Evolutionary conservation across 805 yeast species (phyloP).

Genomic region (Kuraishia piskuri): DNA sequence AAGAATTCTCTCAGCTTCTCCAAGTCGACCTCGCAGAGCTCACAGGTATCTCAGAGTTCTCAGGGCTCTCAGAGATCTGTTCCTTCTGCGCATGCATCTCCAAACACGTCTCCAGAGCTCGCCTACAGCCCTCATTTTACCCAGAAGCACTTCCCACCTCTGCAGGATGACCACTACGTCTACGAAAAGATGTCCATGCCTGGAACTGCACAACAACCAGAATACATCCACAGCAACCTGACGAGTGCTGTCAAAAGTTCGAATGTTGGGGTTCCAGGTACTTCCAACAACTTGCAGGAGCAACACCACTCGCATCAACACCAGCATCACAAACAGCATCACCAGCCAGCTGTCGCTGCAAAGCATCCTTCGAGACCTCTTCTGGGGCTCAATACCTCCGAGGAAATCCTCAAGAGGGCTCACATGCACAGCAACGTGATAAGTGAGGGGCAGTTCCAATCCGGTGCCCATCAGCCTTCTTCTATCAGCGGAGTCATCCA

Average conservation of each 20-base stretch:
- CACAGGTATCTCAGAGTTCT: not conserved
- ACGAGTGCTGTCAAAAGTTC: not conserved
- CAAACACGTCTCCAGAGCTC: not conserved
- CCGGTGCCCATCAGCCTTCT: not conserved
- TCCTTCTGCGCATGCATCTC: not conserved
- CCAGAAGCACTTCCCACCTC: not conserved
- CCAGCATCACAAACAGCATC: not conserved
- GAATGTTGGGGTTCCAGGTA: not conserved
- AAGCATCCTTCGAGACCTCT: too few relatives aligned
- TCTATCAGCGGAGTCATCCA: not conserved
- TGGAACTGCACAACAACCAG: not conserved
- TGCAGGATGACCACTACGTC: not conserved
- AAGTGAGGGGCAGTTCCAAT: too few relatives aligned
- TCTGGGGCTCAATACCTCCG: not conserved
- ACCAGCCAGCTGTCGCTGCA: not conserved
- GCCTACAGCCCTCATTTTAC: not conserved
- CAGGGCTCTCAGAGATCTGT: not conserved
- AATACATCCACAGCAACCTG: not conserved
- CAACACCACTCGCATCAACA: not conserved
- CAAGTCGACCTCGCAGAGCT: not conserved
- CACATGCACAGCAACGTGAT: not conserved
- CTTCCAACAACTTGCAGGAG: not conserved
- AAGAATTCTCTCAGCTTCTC: not conserved
- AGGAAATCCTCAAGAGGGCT: not conserved
- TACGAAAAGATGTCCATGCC: not conserved